phyloP scores from a whole-genome alignment of 2,329 filamentous ascomycete species.

The Botryotinia calthae region DNA sequence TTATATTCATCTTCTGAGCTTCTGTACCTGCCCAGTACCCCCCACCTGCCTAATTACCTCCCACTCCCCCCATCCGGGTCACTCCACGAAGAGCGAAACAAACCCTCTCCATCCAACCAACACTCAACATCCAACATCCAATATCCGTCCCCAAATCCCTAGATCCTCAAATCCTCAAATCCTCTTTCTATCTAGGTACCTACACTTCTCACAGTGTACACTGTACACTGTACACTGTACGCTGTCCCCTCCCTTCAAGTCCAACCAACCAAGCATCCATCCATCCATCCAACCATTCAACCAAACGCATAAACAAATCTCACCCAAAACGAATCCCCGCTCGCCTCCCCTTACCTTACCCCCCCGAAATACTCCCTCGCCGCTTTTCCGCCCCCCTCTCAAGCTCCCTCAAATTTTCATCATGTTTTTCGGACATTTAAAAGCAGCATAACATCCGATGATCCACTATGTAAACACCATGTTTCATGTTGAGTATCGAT shows the following conservation, averaged over 20 bases:
- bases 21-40: too few species aligned
- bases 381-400: not conserved
- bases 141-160: not conserved
- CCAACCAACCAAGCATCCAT: too few species aligned
- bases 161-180: not conserved
- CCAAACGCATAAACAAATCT: not conserved
- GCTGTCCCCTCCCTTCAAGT: too few species aligned
- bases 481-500: constrained; percentile 1
- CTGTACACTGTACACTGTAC: too few species aligned
- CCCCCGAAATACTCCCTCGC: not conserved
- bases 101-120: not conserved
- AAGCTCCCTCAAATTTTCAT: not conserved
- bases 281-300: too few species aligned
- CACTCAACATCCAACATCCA: not conserved
- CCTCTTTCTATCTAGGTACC: not conserved
- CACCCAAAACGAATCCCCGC: not conserved
- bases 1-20: not conserved
- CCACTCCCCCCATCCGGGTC: too few species aligned
- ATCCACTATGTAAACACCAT: not conserved
- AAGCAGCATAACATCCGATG: not conserved
- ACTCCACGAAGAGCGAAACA: not conserved
- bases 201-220: not conserved
- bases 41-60: not conserved
- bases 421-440: not conserved
- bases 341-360: not conserved